Evolutionary conservation across 108 stramenopile genomes (phyloP).

Genomic region (Skeletonema potamos): DNA sequence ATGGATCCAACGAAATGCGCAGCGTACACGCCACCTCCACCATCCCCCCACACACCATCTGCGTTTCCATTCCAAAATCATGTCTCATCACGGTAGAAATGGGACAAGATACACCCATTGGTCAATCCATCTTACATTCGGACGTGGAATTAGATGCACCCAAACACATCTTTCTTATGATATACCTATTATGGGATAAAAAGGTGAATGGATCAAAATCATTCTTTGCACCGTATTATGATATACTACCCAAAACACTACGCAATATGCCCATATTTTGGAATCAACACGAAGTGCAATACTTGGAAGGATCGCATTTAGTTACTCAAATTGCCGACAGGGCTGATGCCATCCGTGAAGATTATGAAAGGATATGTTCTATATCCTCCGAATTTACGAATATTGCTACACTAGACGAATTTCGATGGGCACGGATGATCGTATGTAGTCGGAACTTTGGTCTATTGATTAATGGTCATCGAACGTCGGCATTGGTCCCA

Average conservation of each 20-base stretch:
- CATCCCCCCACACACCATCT: conserved; percentile 83
- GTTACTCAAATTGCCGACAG: conserved; percentile 84
- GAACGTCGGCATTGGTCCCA: conserved; percentile 97
- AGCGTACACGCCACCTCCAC: conserved; percentile 91
- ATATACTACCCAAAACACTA: conserved; percentile 87
- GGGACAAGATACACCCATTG: conserved; percentile 94
- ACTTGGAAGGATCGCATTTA: conserved; percentile 87
- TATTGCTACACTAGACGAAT: conserved; percentile 89
- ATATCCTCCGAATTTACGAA: conserved; percentile 65
- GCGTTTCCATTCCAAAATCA: conserved; percentile 83
- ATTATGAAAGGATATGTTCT: conserved; percentile 90
- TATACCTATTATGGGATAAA: conserved; percentile 94
- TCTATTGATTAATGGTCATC: conserved; percentile 89
- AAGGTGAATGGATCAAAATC: conserved; percentile 71
- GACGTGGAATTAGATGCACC: conserved; percentile 95
- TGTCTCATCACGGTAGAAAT: conserved; percentile 99
- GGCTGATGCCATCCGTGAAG: conserved; percentile 84
- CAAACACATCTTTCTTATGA: conserved; percentile 98
- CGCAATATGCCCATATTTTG: conserved; percentile 99
- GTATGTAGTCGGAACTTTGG: conserved; percentile 99
- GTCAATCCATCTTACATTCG: conserved; percentile 67
- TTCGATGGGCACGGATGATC: conserved; percentile 99
- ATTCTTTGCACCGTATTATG: conserved; percentile 98
- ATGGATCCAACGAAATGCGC: conserved; percentile 87
- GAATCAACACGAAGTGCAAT: conserved; percentile 78